These are phyloP conservation scores for Geranomyces michiganensis DNA, from an alignment of 192 early-diverging fungal genomes.

Conservation along the genomic window DNA sequence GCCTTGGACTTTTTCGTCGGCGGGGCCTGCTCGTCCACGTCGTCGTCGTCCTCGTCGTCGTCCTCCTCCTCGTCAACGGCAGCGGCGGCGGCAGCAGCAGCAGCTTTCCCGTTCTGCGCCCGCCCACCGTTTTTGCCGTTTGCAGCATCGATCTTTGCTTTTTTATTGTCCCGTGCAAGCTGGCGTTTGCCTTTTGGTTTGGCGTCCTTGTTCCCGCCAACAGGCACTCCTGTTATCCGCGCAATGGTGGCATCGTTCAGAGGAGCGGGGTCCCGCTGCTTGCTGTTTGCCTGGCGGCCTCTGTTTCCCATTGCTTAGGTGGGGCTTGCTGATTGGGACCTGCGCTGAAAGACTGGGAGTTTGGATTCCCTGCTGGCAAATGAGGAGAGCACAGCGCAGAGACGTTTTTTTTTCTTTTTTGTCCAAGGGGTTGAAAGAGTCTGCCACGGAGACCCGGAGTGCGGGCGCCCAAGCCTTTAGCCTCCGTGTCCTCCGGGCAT, in stretches of 20 bases:
- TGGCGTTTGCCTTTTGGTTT: slow-evolving; percentile 18
- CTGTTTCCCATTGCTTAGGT: slow-evolving; percentile 47
- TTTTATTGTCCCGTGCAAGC: slow-evolving; percentile 12
- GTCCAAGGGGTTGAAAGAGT: no score
- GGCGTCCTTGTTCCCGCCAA: slow-evolving; percentile 23
- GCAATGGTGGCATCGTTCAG: slow-evolving; percentile 39
- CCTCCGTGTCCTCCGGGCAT: no score
- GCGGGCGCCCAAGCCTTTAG: no score
- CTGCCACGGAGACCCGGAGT: no score
- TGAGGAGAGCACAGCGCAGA: no score
- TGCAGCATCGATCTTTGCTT: background rate
- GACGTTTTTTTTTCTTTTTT: no score
- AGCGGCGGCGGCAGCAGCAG: background rate
- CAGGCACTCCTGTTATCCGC: slow-evolving; percentile 36
- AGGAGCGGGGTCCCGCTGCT: slow-evolving; percentile 47
- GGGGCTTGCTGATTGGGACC: no score
- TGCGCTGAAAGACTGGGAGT: no score
- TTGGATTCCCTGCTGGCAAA: no score
- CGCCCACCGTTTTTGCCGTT: slow-evolving; percentile 8
- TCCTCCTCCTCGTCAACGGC: slow-evolving; percentile 1
- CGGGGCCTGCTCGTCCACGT: slow-evolving; percentile 6
- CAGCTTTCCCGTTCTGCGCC: background rate
- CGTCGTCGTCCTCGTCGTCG: slow-evolving; percentile 7
- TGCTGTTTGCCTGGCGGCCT: slow-evolving; percentile 50
- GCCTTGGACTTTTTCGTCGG: slow-evolving; percentile 24